Base-by-base conservation (phyloP, 2,329 filamentous ascomycete genomes). In the Beauveria sp. region DNA sequence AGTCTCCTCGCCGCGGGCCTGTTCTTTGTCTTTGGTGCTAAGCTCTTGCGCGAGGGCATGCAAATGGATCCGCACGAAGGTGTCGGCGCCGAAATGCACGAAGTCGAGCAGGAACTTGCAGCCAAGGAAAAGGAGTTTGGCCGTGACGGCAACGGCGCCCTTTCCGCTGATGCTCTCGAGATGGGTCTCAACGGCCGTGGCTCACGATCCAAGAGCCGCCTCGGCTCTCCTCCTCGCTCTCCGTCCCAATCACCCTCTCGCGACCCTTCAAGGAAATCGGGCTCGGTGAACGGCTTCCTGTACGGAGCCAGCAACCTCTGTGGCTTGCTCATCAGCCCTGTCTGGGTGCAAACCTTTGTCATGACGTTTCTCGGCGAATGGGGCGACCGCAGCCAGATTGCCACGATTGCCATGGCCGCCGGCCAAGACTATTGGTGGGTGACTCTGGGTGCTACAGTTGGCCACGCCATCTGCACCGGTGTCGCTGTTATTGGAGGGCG, bases 401-500 rank as follows among this genome's bases (percentile, higher is more conserved):
- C 94, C 24, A 99, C 94, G 0, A 96, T 99, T 71, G 94, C 94
- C 59, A 99, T 99, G 94, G 94, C 94, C 55, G 93, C 94, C 40
- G 94, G 94, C 22, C 91, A 96, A 74, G 94, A 99, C 72, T 99
- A 97, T 75, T 97, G 93, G 93, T 97, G 92, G 90, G 94, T 99
- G 41, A 97, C 92, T 4, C 80, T 92, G 52, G 94, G 94, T 62
- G 93, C 94, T 1, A 84, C 94, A 41, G 80, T 84, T 52, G 94
- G 94, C 10, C 94, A 99, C 74, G 89, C 85, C 51, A 84, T 93
- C 66, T 99, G 94, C 78, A 97, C 94, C 7, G 88, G 90, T 52
- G 87, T 91, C 24, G 94, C 94, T 47, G 94, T 99, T 44, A 82
- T 99, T 63, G 94, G 94, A 48, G 94, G 94, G 12, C 84, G 91